Conservation (phyloP, 2,329 filamentous ascomycete species). For the Cladosporium austrohemisphaericum region DNA sequence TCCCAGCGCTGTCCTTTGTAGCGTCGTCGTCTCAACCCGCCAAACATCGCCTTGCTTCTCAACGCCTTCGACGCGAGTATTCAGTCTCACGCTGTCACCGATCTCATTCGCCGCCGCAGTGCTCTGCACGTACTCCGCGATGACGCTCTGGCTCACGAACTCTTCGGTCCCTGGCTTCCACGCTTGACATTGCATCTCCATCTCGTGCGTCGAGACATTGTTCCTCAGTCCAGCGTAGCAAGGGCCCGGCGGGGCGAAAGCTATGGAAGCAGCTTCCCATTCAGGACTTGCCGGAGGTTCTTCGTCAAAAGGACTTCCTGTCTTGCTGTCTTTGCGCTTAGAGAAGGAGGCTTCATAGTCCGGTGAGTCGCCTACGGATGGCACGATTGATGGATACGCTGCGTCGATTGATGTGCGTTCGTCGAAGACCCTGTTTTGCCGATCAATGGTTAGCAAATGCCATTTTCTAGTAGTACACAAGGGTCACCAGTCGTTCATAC, state of each 20-base stretch:
- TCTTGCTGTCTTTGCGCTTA: constrained; percentile 5
- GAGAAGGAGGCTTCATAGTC: constrained; percentile 17
- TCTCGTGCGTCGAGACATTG: constrained; percentile 51
- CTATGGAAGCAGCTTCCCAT: constrained; percentile 5
- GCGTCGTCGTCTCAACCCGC: constrained; percentile 49
- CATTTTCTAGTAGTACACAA: not conserved
- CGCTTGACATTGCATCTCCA: constrained; percentile 46
- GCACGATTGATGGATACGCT: constrained; percentile 41
- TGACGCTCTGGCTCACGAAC: constrained; percentile 54
- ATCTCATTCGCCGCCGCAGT: constrained; percentile 52
- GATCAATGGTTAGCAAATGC: not conserved
- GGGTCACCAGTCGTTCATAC: constrained; percentile 33
- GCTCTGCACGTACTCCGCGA: constrained; percentile 61
- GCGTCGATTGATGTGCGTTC: constrained; percentile 48
- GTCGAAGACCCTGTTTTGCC: constrained; percentile 46
- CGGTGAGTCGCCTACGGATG: constrained; percentile 36
- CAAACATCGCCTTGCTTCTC: constrained; percentile 49
- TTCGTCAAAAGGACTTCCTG: constrained; percentile 1
- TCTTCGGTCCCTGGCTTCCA: constrained; percentile 61
- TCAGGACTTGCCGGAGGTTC: not conserved
- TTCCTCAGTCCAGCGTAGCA: constrained; percentile 53
- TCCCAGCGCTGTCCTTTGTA: constrained; percentile 29
- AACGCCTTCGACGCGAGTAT: constrained; percentile 57
- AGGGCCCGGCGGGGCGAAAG: constrained; percentile 50
- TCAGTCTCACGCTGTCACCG: constrained; percentile 48